Percentiles rank a stretch among this genome's conserved stretches.
These are phyloP conservation scores for Scutellaria barbata DNA, from an alignment of 257 asterid genomes.

Conservation along the genomic window DNA sequence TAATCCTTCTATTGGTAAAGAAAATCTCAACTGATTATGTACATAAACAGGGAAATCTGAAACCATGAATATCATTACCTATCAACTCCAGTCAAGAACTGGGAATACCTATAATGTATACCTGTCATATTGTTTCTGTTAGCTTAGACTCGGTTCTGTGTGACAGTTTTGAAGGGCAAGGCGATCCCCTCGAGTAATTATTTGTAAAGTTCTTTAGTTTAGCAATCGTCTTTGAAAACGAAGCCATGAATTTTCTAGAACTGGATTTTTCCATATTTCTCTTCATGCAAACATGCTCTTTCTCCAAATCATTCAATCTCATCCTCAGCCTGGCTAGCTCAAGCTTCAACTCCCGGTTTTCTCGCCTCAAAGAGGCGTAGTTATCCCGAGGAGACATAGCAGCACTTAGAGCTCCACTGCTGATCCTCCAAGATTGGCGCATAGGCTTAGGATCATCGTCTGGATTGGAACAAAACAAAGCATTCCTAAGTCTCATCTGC, in stretches of 20 bases:
- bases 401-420: slow-evolving; percentile 85
- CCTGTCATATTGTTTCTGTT: slow-evolving; percentile 47
- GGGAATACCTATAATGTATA: slow-evolving; percentile 8
- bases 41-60: not conserved
- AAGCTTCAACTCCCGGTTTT: slow-evolving; percentile 90
- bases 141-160: slow-evolving; percentile 64
- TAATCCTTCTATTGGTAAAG: no score
- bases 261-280: slow-evolving; percentile 72
- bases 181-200: slow-evolving; percentile 64
- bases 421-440: slow-evolving; percentile 85
- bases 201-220: slow-evolving; percentile 65
- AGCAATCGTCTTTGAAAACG: slow-evolving; percentile 63
- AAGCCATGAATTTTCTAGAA: slow-evolving; percentile 64
- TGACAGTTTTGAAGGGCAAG: slow-evolving; percentile 66
- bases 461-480: slow-evolving; percentile 73
- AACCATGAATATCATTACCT: slow-evolving; percentile 28
- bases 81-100: slow-evolving; percentile 25
- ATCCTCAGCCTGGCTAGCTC: slow-evolving; percentile 87
- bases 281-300: slow-evolving; percentile 87
- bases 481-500: slow-evolving; percentile 80
- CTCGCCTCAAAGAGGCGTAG: slow-evolving; percentile 90
- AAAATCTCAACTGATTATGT: no score
- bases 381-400: slow-evolving; percentile 92
- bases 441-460: slow-evolving; percentile 78
- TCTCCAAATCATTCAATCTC: slow-evolving; percentile 94